These are phyloP conservation scores for Naganishia cerealis DNA, from an alignment of 1,284 basidiomycete species.

Conservation along the genomic window DNA sequence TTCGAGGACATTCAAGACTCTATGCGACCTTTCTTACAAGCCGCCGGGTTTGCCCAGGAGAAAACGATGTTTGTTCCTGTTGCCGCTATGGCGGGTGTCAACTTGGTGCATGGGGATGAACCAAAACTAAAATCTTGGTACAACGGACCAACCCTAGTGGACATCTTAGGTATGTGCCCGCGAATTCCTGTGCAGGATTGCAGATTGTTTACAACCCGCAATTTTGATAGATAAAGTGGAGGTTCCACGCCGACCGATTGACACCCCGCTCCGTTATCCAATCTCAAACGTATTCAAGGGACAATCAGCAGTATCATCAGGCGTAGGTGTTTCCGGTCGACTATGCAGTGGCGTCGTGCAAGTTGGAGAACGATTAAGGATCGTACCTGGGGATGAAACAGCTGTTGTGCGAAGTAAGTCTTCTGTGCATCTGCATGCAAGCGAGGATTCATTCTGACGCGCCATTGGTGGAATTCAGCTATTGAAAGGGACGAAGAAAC, in stretches of 20 bases:
- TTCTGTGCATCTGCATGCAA: not conserved
- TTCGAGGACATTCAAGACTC: conserved; percentile 79
- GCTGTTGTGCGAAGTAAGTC: conserved; percentile 74
- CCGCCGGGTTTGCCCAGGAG: conserved; percentile 77
- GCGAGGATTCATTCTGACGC: not conserved
- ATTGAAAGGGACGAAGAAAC: conserved; percentile 80
- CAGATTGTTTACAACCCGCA: not conserved
- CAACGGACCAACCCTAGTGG: conserved; percentile 76
- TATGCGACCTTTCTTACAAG: conserved; percentile 76
- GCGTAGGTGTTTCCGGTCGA: conserved; percentile 80
- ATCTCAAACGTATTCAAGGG: conserved; percentile 95
- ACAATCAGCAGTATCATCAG: conserved; percentile 67
- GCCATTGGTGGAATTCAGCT: conserved; percentile 57
- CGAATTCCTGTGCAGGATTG: not conserved
- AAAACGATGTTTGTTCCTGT: conserved; percentile 86
- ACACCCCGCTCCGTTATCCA: conserved; percentile 77
- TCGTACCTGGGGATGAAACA: conserved; percentile 88
- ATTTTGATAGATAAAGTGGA: conserved; percentile 68
- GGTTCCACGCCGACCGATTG: conserved; percentile 75
- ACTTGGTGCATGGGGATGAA: conserved; percentile 65
- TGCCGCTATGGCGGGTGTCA: conserved; percentile 84
- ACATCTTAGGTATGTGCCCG: conserved; percentile 67
- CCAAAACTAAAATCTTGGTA: conserved; percentile 70
- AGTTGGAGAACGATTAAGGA: conserved; percentile 81
- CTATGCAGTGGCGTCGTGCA: conserved; percentile 85